Base-by-base conservation (phyloP, 129 eudicot species). In the Tanacetum coccineum region DNA sequence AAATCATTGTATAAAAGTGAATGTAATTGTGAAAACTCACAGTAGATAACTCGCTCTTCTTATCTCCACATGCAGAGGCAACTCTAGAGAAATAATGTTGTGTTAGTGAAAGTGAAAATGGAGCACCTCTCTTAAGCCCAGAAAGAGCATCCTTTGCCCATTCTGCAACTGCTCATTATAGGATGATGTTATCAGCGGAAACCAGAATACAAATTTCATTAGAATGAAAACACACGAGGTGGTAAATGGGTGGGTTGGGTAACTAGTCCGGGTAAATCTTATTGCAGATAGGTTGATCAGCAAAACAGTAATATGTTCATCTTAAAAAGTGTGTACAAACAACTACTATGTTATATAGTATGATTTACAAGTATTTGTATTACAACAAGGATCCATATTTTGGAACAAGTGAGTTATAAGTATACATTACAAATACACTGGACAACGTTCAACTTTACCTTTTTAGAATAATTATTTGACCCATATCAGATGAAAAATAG, bases 81-180 rank as follows among this genome's bases (percentile, higher is more conserved):
- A 91, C 94, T 76, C 74, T 83, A 21, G 91, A 78, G 77, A 87
- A 91, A 80, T 87, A 80, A 71, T 72, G 80, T 12, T 85, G 82
- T 21, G 97, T 83, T 20, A 91, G 79, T 62, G 78, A 77, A 42
- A 91, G 91, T 48, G 96, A 91, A 72, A 87, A 87, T 20, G 94
- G 96, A 78, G 94, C 94, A 20, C 96, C 96, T 70, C 85, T 91
- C 30, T 63, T 79, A 50, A 91, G 82, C 75, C 94, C 94, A 68
- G 64, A 80, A 69, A 91, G 74, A 20, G 96, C 90, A 68, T 91
- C 94, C 80, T 85, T 91, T 13, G 96, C 97, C 97, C 97, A 91
- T 66, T 80, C 96, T 59, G 94, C 90, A 81, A 83, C 97, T 91
- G 87, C 39, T 69, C 75, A 81, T 26, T 55, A 1, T 55, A 56